A percentile compares a stretch with the other conserved stretches of the same genome.
Evolutionary conservation across 2,329 filamentous ascomycete genomes (phyloP).

Genomic region (Verticillium klebahnii): DNA sequence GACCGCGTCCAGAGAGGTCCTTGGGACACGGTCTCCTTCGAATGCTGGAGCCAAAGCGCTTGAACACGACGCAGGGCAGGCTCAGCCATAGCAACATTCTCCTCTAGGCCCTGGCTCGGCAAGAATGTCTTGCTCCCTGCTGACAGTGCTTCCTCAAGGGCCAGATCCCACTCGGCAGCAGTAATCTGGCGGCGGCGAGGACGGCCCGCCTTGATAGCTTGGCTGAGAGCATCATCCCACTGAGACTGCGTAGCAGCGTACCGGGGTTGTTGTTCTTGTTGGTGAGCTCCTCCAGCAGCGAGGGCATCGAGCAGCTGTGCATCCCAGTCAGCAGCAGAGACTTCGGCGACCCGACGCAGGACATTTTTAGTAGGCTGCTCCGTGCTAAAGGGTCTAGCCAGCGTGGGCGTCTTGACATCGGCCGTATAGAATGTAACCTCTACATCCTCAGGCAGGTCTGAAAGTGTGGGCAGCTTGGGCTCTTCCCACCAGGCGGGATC

Average conservation of each 20-base stretch:
- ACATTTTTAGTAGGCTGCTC: not conserved
- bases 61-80: not conserved
- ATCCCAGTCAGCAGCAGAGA: conserved; percentile 11
- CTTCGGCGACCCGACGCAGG: conserved; percentile 3
- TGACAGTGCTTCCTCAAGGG: conserved; percentile 29
- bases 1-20: not conserved
- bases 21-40: not conserved
- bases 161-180: conserved; percentile 30
- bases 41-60: not conserved
- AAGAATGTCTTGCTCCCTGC: conserved; percentile 20
- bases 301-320: conserved; percentile 9
- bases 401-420: not conserved
- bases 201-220: conserved; percentile 11
- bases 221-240: conserved; percentile 12
- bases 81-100: not conserved
- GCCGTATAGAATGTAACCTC: not conserved
- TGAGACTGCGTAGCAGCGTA: conserved; percentile 2
- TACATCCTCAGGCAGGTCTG: not conserved
- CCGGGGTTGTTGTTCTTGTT: not conserved
- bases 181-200: conserved; percentile 14
- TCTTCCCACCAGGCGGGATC: conserved; percentile 9
- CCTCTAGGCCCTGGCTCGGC: not conserved
- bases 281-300: not conserved
- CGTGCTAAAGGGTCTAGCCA: not conserved
- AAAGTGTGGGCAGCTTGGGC: not conserved